Evolutionary conservation across 768 basidiomycete genomes (phyloP).

Genomic region (Sistotremastrum suecicum): DNA sequence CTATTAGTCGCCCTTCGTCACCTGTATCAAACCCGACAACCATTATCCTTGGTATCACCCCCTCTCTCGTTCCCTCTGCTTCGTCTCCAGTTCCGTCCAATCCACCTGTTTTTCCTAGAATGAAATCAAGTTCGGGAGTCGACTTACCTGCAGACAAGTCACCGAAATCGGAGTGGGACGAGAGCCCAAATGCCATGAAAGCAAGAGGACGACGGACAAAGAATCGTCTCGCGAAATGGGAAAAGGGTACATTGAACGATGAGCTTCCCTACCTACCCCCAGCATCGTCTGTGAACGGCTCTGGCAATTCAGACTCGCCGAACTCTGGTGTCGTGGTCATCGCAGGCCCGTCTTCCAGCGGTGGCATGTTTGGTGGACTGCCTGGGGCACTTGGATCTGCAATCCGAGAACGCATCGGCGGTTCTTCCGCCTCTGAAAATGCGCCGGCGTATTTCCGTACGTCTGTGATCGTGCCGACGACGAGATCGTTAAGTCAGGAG

Average conservation of each 20-base stretch:
- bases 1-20: slow-evolving; percentile 43
- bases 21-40: slow-evolving; percentile 56
- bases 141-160: slow-evolving; percentile 15
- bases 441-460: slow-evolving; percentile 46
- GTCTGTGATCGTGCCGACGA: slow-evolving; percentile 51
- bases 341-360: slow-evolving; percentile 18
- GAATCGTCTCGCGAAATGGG: slow-evolving; percentile 63
- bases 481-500: slow-evolving; percentile 42
- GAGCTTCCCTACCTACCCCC: slow-evolving; percentile 44
- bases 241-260: slow-evolving; percentile 43
- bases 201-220: slow-evolving; percentile 61
- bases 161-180: slow-evolving; percentile 42
- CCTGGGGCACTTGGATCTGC: slow-evolving; percentile 13
- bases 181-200: slow-evolving; percentile 49
- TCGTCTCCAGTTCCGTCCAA: slow-evolving; percentile 18
- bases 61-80: slow-evolving; percentile 45
- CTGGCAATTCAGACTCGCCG: slow-evolving; percentile 4
- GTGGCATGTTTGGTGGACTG: slow-evolving; percentile 24
- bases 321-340: slow-evolving; percentile 37
- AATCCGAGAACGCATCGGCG: neutral
- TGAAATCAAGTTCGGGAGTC: neutral
- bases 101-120: slow-evolving; percentile 1
- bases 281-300: slow-evolving; percentile 23
- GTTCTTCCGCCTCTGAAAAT: slow-evolving; percentile 11
- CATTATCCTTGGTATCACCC: slow-evolving; percentile 81